phyloP scores from a whole-genome alignment of 2,329 filamentous ascomycete genomes.

The Pseudogymnoascus sp. region DNA sequence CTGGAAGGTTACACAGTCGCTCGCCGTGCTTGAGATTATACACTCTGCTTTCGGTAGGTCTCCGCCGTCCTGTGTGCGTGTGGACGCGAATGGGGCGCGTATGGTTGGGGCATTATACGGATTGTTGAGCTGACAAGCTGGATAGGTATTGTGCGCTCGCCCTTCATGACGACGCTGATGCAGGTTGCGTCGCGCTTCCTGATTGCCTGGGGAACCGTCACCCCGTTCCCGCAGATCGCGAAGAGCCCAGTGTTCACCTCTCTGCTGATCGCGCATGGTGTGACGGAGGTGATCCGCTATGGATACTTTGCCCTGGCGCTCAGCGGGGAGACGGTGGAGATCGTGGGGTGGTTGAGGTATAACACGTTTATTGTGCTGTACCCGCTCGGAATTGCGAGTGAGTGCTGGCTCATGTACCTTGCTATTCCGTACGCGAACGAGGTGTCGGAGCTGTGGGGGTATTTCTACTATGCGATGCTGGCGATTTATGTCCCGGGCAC shows the following conservation, averaged over 20 bases:
- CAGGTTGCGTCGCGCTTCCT: slow-evolving; percentile 83
- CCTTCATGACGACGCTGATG: slow-evolving; percentile 76
- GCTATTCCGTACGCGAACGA: slow-evolving; percentile 53
- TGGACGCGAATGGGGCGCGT: not conserved
- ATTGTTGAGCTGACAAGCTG: slow-evolving; percentile 13
- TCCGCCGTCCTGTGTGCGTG: not conserved
- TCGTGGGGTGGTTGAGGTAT: slow-evolving; percentile 75
- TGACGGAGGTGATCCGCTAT: slow-evolving; percentile 91
- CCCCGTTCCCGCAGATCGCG: slow-evolving; percentile 61
- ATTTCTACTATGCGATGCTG: slow-evolving; percentile 55
- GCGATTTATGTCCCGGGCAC: slow-evolving; percentile 69
- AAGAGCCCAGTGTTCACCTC: slow-evolving; percentile 55
- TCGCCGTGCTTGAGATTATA: slow-evolving; percentile 73
- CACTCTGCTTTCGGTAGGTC: slow-evolving; percentile 67
- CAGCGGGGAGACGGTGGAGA: slow-evolving; percentile 49
- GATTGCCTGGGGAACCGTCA: slow-evolving; percentile 79
- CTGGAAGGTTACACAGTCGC: slow-evolving; percentile 72
- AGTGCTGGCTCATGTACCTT: slow-evolving; percentile 70
- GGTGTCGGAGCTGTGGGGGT: slow-evolving; percentile 44
- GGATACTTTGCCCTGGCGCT: slow-evolving; percentile 77
- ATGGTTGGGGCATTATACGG: not conserved
- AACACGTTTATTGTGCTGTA: slow-evolving; percentile 93
- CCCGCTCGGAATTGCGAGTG: slow-evolving; percentile 81
- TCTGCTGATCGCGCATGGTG: slow-evolving; percentile 80
- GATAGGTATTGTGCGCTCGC: slow-evolving; percentile 74